Base-by-base conservation (phyloP, 305 asterid genomes). In the Solanum chacoense region DNA sequence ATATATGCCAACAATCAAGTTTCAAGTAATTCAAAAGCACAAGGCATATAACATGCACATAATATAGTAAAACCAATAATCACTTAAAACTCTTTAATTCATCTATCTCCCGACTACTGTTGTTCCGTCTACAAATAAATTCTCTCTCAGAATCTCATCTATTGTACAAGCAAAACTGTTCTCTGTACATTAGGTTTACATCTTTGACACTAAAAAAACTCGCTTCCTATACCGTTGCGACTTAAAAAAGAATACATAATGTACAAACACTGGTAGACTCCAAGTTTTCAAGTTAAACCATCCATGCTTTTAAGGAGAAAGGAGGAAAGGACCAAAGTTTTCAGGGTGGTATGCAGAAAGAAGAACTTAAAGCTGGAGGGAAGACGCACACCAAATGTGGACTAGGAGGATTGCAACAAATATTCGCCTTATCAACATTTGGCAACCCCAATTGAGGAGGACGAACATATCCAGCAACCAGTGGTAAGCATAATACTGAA, bases 311-410 rank as follows among this genome's bases (percentile, higher is more conserved):
- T 18, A 13, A 50, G 1, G 20, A 20, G 81, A 83, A 42, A 40
- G 81, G 84, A 50, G 12, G 80, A 81, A 40, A 40, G 80, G 84
- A 50, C 73, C 59, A 63, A 79, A 87, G 87, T 31, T 84, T 84
- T 93, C 94, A 91, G 50, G 98, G 94, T 2, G 98, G 96, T 89
- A 95, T 90, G 87, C 99, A 97, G 93, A 93, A 97, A 22, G 99
- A 96, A 63, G 99, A 97, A 93, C 99, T 95, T 91, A 97, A 96
- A 45, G 95, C 87, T n/a, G 99, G 98, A 84, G 99, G 99, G 92
- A 95, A 91, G 79, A 97, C 97, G 36, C 99, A 93, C 86, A 97
- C 95, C 96, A 96, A 90, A 91, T 96, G 98, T 45, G 99, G 99
- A 85, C 97, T 98, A 0, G 98, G 98, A 67, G 99, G 99, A 88